Evolutionary conservation across 306 rosid species (phyloP).

Genomic region (Medicago lupulina): DNA sequence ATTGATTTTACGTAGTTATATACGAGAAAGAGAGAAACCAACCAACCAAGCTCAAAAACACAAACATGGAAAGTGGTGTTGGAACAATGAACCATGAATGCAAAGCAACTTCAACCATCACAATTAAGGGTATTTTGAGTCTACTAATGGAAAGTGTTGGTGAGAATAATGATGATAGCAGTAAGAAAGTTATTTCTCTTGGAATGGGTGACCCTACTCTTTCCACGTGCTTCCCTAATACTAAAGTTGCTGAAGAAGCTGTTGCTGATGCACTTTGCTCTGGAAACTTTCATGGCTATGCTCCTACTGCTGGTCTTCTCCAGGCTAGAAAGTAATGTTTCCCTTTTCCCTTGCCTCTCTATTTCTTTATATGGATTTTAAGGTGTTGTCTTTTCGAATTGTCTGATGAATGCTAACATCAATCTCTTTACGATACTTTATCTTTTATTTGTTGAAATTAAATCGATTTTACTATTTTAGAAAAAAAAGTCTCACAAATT

Average conservation of each 20-base stretch:
- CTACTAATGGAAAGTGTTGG: constrained; percentile 61
- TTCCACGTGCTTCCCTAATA: constrained; percentile 61
- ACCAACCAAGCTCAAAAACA: not conserved
- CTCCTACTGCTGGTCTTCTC: constrained; percentile 87
- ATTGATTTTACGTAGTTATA: not conserved
- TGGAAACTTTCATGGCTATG: constrained; percentile 78
- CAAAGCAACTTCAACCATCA: constrained; percentile 62
- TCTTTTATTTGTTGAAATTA: too few relatives aligned
- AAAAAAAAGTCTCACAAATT: not conserved
- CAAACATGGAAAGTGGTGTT: constrained; percentile 55
- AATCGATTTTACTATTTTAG: too few relatives aligned
- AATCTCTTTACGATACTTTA: too few relatives aligned
- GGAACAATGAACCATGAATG: constrained; percentile 48
- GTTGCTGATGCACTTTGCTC: constrained; percentile 65
- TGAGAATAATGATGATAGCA: constrained; percentile 8
- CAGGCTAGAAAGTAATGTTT: constrained; percentile 69
- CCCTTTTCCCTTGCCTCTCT: not conserved
- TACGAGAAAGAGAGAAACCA: not conserved
- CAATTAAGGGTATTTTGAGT: constrained; percentile 85
- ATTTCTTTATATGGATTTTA: too few relatives aligned
- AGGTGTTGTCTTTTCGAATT: too few relatives aligned
- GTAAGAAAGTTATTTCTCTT: constrained; percentile 63
- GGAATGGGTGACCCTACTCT: constrained; percentile 95
- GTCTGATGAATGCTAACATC: too few relatives aligned
- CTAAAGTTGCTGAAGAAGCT: constrained; percentile 64